Base-by-base conservation (phyloP, 2,329 filamentous ascomycete genomes). In the Fusarium hostae region DNA sequence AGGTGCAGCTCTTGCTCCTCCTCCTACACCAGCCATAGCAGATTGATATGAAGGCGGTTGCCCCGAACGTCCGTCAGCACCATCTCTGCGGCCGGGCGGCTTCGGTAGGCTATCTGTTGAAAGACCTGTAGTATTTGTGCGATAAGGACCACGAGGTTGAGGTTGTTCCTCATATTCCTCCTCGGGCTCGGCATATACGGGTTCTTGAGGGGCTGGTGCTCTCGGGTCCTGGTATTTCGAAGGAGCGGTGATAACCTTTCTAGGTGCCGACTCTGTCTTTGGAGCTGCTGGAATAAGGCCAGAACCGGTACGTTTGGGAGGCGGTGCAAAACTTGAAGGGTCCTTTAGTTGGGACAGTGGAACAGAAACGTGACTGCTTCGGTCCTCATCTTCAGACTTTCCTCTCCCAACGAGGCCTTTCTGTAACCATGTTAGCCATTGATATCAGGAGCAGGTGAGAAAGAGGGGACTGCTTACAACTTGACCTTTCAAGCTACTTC, bases 271-370 rank as follows among this genome's bases (percentile, higher is more conserved):
- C 8, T 76, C 63, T 13, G 76, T 74, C 18, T 77, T 75, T 24
- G 78, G 78, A 22, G 73, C 63, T 5, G 76, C 63, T 6, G 76
- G 73, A 18, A 67, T 71, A 45, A 75, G 77, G 80, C 81, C 86
- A 45, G 80, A 71, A 64, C 77, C 76, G 32, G 79, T 79, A 40
- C 82, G 92, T 75, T 89, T 95, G 1, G 94, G 94, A 30, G 94
- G 94, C 28, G 94, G 93, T 4, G 89, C 94, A 78, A 97, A 97
- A 20, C 89, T 88, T 2, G 88, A 80, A 2, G 94, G 94, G 78
- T 97, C 94, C 78, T 89, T 90, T 34, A 97, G 86, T 6, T 89
- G 86, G 12, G 89, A 85, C 45, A 97, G 82, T 3, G 94, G 94
- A 20, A 86, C 85, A 35, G 87, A 82, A 47, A 82, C 79, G 71